Base-by-base conservation (phyloP, 192 early-diverging fungal species). In the Linderina pennispora region DNA sequence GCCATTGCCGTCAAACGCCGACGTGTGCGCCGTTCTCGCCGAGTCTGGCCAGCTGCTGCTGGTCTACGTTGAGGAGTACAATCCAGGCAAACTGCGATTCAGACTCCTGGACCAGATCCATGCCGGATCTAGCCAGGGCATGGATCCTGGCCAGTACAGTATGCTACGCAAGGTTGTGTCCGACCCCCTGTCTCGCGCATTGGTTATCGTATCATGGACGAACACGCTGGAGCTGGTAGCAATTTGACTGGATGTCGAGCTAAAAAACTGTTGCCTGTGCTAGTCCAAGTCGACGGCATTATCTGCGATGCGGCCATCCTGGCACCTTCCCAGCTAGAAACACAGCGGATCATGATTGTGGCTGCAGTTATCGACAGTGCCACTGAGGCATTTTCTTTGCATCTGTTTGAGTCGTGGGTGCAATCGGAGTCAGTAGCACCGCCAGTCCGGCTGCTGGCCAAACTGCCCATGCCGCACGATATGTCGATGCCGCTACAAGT, bases 371-470 rank as follows among this genome's bases (percentile, higher is more conserved):
- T 45, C n/a, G 58, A 61, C n/a, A 31, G 23, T n/a, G 16, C 51
- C 18, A 23, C 23, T 6, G 44, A 53, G 23, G 43, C 44, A 11
- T 18, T 49, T 14, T 45, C 22, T 15, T 35, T 68, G 34, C 45
- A 60, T 25, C 37, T 68, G 3, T 68, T 57, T 40, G 65, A 68
- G 40, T 53, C 53, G 17, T 68, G 65, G 65, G n/a, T n/a, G n/a
- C n/a, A 36, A 3, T 17, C 18, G 4, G 32, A 31, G 4, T 16
- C 25, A 2, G 16, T 26, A 3, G 11, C 20, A 3, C 45, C 28
- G 7, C 40, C 40, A 13, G 8, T 20, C n/a, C 23, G 23, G 0
- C 38, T 68, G 10, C 38, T 53, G 2, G 65, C 58, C 21, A 68
- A 55, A 25, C 50, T 68, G 5, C 65, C 65, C 18, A 22, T 68